These are phyloP conservation scores for Phoenix dactylifera DNA, from an alignment of 176 grass and related monocot genomes.

Conservation along the genomic window DNA sequence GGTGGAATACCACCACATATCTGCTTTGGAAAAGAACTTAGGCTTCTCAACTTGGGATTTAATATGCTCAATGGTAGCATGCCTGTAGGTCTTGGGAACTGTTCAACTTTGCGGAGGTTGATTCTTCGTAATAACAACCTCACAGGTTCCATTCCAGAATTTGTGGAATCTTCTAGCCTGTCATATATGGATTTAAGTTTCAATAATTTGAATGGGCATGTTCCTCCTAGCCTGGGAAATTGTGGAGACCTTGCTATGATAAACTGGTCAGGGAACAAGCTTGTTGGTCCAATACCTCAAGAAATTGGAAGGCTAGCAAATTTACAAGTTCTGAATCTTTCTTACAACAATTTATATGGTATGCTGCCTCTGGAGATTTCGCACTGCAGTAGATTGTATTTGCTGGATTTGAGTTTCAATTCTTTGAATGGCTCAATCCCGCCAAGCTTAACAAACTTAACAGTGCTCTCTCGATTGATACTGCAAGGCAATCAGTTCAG, in stretches of 20 bases:
- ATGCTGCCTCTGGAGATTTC: slow-evolving; percentile 41
- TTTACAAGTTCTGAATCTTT: slow-evolving; percentile 35
- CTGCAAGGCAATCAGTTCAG: slow-evolving; percentile 64
- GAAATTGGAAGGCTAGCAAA: slow-evolving; percentile 42
- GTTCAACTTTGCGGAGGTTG: slow-evolving; percentile 39
- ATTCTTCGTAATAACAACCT: slow-evolving; percentile 44
- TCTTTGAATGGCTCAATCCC: slow-evolving; percentile 49
- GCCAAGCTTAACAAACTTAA: slow-evolving; percentile 34
- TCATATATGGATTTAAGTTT: slow-evolving; percentile 38
- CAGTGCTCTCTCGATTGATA: slow-evolving; percentile 28
- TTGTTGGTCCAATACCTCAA: slow-evolving; percentile 37
- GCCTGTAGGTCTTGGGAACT: slow-evolving; percentile 34
- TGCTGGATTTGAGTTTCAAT: slow-evolving; percentile 78
- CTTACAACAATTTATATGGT: slow-evolving; percentile 51
- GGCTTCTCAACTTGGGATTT: slow-evolving; percentile 30
- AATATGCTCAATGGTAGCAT: slow-evolving; percentile 72
- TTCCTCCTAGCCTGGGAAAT: slow-evolving; percentile 46
- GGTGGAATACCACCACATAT: slow-evolving; percentile 59
- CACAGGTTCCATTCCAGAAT: slow-evolving; percentile 41
- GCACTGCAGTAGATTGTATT: slow-evolving; percentile 36
- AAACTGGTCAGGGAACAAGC: slow-evolving; percentile 50
- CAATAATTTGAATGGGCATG: slow-evolving; percentile 39
- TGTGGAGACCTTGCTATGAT: slow-evolving; percentile 39
- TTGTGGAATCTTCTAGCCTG: slow-evolving; percentile 22
- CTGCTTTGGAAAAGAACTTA: slow-evolving; percentile 55